Evolutionary conservation across 2,329 filamentous ascomycete species (phyloP).

Genomic region (Venturia effusa): DNA sequence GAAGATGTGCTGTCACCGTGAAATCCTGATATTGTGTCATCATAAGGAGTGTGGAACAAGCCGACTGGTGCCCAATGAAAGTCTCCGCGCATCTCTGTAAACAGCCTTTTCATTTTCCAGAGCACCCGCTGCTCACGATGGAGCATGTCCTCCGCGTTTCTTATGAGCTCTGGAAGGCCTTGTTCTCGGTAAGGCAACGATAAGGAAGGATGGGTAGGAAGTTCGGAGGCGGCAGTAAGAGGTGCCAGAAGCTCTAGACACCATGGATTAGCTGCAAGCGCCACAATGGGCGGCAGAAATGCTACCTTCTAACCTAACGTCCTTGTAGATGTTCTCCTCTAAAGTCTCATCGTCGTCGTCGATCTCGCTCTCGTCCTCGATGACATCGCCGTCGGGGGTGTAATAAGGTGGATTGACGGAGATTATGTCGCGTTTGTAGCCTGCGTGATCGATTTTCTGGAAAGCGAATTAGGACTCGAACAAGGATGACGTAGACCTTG

Average conservation of each 20-base stretch:
- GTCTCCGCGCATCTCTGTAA: slow-evolving; percentile 66
- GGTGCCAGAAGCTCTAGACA: slow-evolving; percentile 59
- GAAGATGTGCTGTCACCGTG: neutral
- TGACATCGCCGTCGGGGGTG: slow-evolving; percentile 68
- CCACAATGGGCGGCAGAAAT: slow-evolving; percentile 10
- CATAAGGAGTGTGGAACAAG: slow-evolving; percentile 39
- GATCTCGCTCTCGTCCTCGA: slow-evolving; percentile 62
- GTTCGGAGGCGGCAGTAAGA: slow-evolving; percentile 61
- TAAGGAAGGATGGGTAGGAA: slow-evolving; percentile 63
- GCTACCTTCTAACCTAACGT: slow-evolving; percentile 58
- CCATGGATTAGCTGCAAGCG: slow-evolving; percentile 15
- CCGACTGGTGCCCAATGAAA: slow-evolving; percentile 52
- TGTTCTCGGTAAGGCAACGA: slow-evolving; percentile 65
- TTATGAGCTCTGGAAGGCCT: slow-evolving; percentile 59
- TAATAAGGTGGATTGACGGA: slow-evolving; percentile 60
- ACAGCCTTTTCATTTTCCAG: slow-evolving; percentile 63
- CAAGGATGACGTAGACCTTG: neutral
- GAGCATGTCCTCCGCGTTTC: slow-evolving; percentile 59
- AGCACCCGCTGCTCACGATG: slow-evolving; percentile 63
- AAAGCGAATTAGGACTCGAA: slow-evolving; percentile 16
- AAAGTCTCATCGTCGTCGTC: slow-evolving; percentile 52
- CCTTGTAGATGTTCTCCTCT: slow-evolving; percentile 64
- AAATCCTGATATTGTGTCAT: slow-evolving; percentile 33
- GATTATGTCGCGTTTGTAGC: slow-evolving; percentile 62
- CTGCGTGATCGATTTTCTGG: slow-evolving; percentile 62